These are phyloP conservation scores for Lentinus tigrinus DNA, from an alignment of 768 basidiomycete species.

Conservation along the genomic window DNA sequence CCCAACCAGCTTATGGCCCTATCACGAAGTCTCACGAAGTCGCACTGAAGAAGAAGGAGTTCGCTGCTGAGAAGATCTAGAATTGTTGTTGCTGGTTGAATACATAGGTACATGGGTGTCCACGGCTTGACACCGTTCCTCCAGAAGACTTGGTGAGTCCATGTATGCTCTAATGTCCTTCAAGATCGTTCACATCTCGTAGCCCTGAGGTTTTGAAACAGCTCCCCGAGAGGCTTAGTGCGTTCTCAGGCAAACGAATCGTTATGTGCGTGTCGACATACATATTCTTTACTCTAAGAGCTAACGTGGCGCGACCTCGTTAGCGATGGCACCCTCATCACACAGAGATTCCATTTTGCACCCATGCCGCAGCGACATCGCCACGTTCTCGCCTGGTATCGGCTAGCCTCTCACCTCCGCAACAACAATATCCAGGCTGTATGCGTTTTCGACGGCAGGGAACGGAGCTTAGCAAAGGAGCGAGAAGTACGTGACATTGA, in stretches of 20 bases:
- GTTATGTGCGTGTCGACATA: conserved; percentile 58
- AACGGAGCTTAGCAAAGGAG: conserved; percentile 65
- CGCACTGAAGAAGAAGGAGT: too few species aligned
- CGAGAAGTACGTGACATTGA: conserved; percentile 51
- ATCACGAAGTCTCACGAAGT: too few species aligned
- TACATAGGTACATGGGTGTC: conserved; percentile 58
- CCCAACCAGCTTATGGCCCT: too few species aligned
- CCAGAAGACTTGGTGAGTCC: conserved; percentile 59
- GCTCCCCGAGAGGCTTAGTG: conserved; percentile 62
- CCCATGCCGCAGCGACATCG: conserved; percentile 60
- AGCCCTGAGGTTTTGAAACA: conserved; percentile 67
- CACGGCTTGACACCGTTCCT: conserved; percentile 67
- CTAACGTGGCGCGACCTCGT: conserved; percentile 8
- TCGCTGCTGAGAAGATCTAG: too few species aligned
- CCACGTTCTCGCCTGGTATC: conserved; percentile 80
- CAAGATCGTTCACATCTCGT: background rate
- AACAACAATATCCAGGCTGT: conserved; percentile 54
- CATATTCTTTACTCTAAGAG: background rate
- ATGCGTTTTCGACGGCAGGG: conserved; percentile 79
- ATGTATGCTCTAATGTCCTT: background rate
- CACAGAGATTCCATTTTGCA: conserved; percentile 77
- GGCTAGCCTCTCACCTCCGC: conserved; percentile 62
- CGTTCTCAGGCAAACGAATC: conserved; percentile 63
- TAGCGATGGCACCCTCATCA: conserved; percentile 86
- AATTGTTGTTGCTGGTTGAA: background rate